Evolutionary conservation across 2,329 filamentous ascomycete genomes (phyloP).

Genomic region (Meredithiella fracta): DNA sequence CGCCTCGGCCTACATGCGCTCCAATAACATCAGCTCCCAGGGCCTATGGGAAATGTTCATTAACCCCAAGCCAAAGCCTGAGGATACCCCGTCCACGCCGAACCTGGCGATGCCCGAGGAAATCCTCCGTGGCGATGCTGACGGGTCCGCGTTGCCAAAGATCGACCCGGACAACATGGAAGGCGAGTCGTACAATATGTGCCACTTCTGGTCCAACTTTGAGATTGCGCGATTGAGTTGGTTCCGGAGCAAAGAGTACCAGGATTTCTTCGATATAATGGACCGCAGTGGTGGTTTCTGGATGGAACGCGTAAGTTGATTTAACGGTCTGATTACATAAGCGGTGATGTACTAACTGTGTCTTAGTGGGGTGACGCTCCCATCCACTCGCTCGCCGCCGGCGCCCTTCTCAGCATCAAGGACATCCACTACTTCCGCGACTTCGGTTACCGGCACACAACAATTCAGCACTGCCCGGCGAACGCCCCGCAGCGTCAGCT

Average conservation of each 20-base stretch:
- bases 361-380: conserved; percentile 94
- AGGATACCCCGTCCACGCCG: conserved; percentile 42
- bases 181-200: conserved; percentile 98
- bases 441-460: conserved; percentile 95
- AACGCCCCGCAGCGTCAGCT: conserved; percentile 85
- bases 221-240: conserved; percentile 90
- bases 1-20: conserved; percentile 90
- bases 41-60: conserved; percentile 98
- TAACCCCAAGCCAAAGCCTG: conserved; percentile 49
- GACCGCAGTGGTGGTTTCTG: conserved; percentile 95
- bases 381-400: conserved; percentile 91
- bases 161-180: conserved; percentile 92
- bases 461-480: conserved; percentile 93
- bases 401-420: conserved; percentile 59
- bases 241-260: conserved; percentile 94
- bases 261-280: conserved; percentile 99
- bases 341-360: conserved; percentile 17
- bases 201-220: conserved; percentile 99
- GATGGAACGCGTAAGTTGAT: conserved; percentile 70
- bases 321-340: neutral
- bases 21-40: conserved; percentile 76
- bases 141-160: conserved; percentile 52
- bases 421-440: conserved; percentile 99
- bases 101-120: conserved; percentile 62
- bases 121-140: conserved; percentile 53